Evolutionary conservation across 208 protist genomes (phyloP).

Genomic region (Angomonas desouzai): DNA sequence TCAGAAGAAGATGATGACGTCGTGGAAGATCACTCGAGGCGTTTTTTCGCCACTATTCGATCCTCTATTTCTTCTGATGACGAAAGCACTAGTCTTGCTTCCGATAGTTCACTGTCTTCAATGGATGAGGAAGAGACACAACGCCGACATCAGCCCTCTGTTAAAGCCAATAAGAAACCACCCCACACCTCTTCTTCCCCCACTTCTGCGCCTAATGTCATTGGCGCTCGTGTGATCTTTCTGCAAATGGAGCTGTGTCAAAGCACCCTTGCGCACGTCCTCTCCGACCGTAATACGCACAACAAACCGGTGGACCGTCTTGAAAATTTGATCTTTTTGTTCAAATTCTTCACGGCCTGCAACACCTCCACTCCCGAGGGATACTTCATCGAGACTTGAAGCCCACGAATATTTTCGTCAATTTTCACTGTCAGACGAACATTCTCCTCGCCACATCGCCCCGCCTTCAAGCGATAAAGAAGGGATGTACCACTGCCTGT

Average conservation of each 20-base stretch:
- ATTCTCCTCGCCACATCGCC: background rate
- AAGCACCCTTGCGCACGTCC: conserved; percentile 41
- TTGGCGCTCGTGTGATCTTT: conserved; percentile 66
- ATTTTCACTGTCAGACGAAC: conserved; percentile 55
- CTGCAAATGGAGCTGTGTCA: conserved; percentile 88
- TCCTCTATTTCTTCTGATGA: background rate
- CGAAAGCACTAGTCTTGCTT: no score
- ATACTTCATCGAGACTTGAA: conserved; percentile 86
- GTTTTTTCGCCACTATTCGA: background rate
- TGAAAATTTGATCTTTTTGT: conserved; percentile 75
- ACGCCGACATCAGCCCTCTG: no score
- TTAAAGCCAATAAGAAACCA: no score
- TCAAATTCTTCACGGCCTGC: conserved; percentile 56
- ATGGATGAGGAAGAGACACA: no score
- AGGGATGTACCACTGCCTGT: no score
- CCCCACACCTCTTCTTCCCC: background rate
- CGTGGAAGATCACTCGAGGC: background rate
- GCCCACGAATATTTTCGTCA: conserved; percentile 82
- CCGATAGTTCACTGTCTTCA: no score
- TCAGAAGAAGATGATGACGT: conserved; percentile 9
- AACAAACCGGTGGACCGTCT: conserved; percentile 49
- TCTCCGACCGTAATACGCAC: conserved; percentile 22
- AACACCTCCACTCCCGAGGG: conserved; percentile 59
- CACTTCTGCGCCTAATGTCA: conserved; percentile 17
- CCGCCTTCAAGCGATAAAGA: background rate